A percentile compares a stretch with the other conserved stretches of the same genome.
phyloP scores from a whole-genome alignment of 352 stramenopile genomes.

The Peronospora belbahrii region DNA sequence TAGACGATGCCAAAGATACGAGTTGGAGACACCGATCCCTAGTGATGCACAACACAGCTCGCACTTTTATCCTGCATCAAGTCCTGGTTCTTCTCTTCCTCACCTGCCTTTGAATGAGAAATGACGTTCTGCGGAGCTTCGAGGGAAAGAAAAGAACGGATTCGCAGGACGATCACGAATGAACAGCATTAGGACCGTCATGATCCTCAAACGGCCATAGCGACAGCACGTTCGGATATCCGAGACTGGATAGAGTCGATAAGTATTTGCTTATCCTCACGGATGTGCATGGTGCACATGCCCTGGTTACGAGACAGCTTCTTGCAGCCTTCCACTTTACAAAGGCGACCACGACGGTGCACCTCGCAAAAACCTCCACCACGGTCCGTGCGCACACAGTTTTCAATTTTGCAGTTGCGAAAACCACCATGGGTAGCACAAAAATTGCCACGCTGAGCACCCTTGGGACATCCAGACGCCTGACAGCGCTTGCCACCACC shows the following conservation, averaged over 20 bases:
- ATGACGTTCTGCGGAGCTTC: slow-evolving; percentile 10
- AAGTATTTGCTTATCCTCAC: slow-evolving; percentile 67
- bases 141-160: slow-evolving; percentile 19
- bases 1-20: no score
- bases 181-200: no score
- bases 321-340: slow-evolving; percentile 82
- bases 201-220: slow-evolving; percentile 11
- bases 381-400: slow-evolving; percentile 73
- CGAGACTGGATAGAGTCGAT: background rate
- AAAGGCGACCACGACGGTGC: slow-evolving; percentile 70
- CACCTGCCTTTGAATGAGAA: slow-evolving; percentile 32
- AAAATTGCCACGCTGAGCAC: slow-evolving; percentile 78
- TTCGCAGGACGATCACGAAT: background rate
- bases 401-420: slow-evolving; percentile 82
- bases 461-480: slow-evolving; percentile 64
- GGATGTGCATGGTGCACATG: slow-evolving; percentile 87
- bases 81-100: slow-evolving; percentile 22
- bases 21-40: no score
- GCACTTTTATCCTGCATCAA: slow-evolving; percentile 1
- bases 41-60: no score
- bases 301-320: slow-evolving; percentile 83
- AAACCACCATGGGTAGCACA: slow-evolving; percentile 80
- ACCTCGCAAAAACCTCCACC: slow-evolving; percentile 82
- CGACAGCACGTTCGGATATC: slow-evolving; percentile 3
- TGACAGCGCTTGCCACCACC: slow-evolving; percentile 78